Conservation (phyloP, 257 asterid species). For the Rauvolfia tetraphylla region DNA sequence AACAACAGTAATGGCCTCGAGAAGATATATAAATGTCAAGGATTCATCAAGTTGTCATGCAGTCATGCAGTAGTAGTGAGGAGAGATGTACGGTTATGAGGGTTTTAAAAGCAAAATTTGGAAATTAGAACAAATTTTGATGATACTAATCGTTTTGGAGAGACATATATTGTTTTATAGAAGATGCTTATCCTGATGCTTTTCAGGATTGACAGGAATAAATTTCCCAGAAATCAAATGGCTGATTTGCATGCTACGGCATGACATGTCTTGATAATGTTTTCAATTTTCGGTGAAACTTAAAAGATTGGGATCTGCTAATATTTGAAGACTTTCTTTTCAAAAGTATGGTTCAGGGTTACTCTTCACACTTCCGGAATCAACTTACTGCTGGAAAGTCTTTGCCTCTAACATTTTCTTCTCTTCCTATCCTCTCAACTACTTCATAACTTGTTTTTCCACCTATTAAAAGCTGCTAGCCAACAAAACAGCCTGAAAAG, state of each 20-base stretch:
- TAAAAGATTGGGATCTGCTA: not conserved
- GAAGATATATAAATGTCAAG: not conserved
- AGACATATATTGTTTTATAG: too few species aligned
- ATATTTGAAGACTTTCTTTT: not conserved
- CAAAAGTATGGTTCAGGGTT: not conserved
- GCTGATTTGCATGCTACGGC: too few species aligned
- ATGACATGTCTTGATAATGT: too few species aligned
- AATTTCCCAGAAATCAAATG: too few species aligned
- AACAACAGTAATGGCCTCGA: not conserved
- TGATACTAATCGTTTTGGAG: too few species aligned
- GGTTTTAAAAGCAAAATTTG: too few species aligned
- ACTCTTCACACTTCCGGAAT: not conserved
- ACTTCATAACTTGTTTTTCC: not conserved
- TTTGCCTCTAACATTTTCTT: not conserved
- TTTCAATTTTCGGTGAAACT: too few species aligned
- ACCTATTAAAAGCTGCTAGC: not conserved
- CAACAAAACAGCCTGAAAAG: not conserved
- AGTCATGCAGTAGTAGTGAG: too few species aligned
- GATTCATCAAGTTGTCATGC: not conserved
- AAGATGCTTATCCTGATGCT: too few species aligned
- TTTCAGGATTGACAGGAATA: too few species aligned
- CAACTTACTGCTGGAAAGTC: not conserved
- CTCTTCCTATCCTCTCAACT: not conserved
- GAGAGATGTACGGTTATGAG: too few species aligned
- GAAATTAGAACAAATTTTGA: too few species aligned